A percentile compares a stretch with the other conserved stretches of the same genome.
Evolutionary conservation across 73 alveolate species (phyloP).

Genomic region (Durusdinium trenchii): DNA sequence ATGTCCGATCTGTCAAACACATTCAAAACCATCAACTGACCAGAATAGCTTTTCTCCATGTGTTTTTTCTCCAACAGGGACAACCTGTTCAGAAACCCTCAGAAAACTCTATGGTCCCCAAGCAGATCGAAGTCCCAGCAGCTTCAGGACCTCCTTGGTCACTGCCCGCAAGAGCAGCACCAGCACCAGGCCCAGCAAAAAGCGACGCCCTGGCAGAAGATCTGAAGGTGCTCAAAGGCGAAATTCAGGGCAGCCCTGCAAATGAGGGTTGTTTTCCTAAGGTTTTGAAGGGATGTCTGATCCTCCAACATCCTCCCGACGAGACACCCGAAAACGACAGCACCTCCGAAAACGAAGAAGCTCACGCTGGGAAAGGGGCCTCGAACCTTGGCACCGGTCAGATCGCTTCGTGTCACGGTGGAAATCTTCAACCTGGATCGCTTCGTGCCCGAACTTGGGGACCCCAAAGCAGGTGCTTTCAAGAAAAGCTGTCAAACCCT

Average conservation of each 20-base stretch:
- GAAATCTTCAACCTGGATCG: not conserved
- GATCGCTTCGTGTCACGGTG: not conserved
- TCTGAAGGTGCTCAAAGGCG: not conserved
- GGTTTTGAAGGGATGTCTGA: not conserved
- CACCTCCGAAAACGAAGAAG: conserved; percentile 41
- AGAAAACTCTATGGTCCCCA: too few relatives aligned
- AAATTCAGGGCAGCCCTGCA: not conserved
- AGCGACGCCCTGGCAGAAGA: conserved; percentile 56
- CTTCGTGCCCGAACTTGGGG: too few relatives aligned
- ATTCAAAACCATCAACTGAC: not conserved
- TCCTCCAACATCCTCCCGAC: not conserved
- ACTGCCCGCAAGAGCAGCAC: conserved; percentile 53
- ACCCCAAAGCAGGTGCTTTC: too few relatives aligned
- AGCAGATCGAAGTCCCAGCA: too few relatives aligned
- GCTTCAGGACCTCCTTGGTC: conserved; percentile 67
- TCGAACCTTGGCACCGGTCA: not conserved
- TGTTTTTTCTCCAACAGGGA: not conserved
- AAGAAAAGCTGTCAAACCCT: too few relatives aligned
- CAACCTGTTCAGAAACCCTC: too few relatives aligned
- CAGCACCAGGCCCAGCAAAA: conserved; percentile 34
- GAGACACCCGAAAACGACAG: not conserved
- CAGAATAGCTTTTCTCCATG: not conserved
- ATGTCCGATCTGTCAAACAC: not conserved
- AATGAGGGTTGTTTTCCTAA: not conserved
- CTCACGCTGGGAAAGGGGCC: conserved; percentile 66